Evolutionary conservation across 164 flowering plant species (phyloP).

Genomic region (Stephania cephalantha): DNA sequence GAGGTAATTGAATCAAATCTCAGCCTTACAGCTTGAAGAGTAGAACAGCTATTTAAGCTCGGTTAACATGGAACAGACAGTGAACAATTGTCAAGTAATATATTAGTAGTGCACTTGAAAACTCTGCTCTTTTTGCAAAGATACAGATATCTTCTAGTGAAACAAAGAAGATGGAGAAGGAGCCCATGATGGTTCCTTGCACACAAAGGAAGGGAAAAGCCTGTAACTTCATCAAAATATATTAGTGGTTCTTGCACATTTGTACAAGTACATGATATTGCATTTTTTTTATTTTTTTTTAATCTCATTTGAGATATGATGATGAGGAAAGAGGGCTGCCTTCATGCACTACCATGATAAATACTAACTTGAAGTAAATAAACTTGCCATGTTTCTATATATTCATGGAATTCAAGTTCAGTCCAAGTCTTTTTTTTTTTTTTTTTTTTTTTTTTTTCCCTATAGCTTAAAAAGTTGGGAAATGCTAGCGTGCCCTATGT

Average conservation of each 20-base stretch:
- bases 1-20: neutral
- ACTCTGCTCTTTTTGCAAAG: neutral
- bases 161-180: neutral
- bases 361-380: too few species aligned
- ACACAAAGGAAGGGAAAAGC: neutral
- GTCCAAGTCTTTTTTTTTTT: too few species aligned
- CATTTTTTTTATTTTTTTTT: too few species aligned
- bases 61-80: neutral
- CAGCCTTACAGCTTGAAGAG: neutral
- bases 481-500: too few species aligned
- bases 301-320: too few species aligned
- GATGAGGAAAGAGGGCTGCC: too few species aligned
- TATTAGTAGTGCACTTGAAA: neutral
- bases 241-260: neutral
- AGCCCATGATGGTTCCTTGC: neutral
- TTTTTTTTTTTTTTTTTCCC: too few species aligned
- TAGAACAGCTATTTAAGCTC: neutral
- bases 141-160: neutral
- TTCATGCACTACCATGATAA: too few species aligned
- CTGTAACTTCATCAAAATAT: neutral
- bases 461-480: too few species aligned
- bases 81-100: neutral
- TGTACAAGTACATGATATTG: too few species aligned
- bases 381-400: too few species aligned
- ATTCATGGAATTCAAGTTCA: too few species aligned